These are phyloP conservation scores for Gigaspora rosea DNA, from an alignment of 192 early-diverging fungal species.

Conservation along the genomic window DNA sequence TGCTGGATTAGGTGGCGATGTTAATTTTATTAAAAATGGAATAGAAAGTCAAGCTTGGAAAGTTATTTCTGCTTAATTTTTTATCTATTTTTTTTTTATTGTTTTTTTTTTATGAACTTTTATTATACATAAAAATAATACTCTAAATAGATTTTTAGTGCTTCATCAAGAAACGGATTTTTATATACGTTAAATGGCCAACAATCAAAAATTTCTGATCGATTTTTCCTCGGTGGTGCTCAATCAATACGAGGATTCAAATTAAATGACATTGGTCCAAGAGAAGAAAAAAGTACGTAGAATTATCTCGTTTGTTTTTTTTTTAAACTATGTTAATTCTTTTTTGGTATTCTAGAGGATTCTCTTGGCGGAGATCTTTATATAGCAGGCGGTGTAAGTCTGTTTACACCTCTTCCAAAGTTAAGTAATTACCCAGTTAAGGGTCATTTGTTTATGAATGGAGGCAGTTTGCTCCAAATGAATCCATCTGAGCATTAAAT, in stretches of 20 bases:
- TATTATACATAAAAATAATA: background rate
- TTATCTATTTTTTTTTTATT: background rate
- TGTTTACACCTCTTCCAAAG: slow-evolving; percentile 82
- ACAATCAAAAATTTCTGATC: slow-evolving; percentile 72
- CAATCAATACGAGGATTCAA: slow-evolving; percentile 86
- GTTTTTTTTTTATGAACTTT: background rate
- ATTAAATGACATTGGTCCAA: slow-evolving; percentile 84
- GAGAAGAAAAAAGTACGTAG: slow-evolving; percentile 69
- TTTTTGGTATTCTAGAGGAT: slow-evolving; percentile 52
- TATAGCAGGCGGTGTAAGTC: slow-evolving; percentile 73
- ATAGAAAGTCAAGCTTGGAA: slow-evolving; percentile 67
- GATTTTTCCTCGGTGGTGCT: slow-evolving; percentile 89
- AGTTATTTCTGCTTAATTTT: slow-evolving; percentile 24
- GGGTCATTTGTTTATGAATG: slow-evolving; percentile 88
- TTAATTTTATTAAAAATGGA: slow-evolving; percentile 70
- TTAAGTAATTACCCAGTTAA: slow-evolving; percentile 64
- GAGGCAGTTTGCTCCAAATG: slow-evolving; percentile 66
- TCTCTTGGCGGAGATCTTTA: slow-evolving; percentile 88
- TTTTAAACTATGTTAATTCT: background rate
- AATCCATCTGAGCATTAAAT: slow-evolving; percentile 40
- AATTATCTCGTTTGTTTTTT: background rate
- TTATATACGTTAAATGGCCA: slow-evolving; percentile 60
- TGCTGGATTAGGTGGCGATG: slow-evolving; percentile 86
- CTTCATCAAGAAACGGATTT: slow-evolving; percentile 58
- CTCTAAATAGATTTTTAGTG: slow-evolving; percentile 42